A percentile compares a stretch with the other conserved stretches of the same genome.
phyloP scores from a whole-genome alignment of 2,329 filamentous ascomycete genomes.

The Zalaria sp. region DNA sequence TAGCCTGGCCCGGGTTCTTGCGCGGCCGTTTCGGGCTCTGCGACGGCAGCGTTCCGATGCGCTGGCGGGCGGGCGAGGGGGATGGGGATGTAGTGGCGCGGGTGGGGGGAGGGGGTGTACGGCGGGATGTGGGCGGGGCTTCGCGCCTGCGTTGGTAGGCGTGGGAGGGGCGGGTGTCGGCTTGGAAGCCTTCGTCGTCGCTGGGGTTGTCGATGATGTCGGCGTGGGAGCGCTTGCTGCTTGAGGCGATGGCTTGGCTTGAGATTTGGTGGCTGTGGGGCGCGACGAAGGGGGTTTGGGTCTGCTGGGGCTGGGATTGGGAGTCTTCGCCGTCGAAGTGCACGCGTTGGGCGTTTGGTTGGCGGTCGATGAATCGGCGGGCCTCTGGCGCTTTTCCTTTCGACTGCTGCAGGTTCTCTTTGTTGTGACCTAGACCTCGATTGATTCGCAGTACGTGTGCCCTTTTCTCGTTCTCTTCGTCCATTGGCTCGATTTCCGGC shows the following conservation, averaged over 20 bases:
- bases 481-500: background rate
- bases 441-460: too few species aligned
- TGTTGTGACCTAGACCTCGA: conserved; percentile 5
- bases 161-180: conserved; percentile 18
- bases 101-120: too few species aligned
- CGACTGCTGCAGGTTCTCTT: conserved; percentile 18
- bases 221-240: conserved; percentile 13
- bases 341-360: conserved; percentile 22
- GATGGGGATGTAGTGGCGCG: too few species aligned
- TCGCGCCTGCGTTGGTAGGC: conserved; percentile 7
- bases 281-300: conserved; percentile 3
- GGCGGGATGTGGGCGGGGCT: background rate
- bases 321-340: conserved; percentile 21
- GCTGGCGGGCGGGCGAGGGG: too few species aligned
- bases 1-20: conserved; percentile 16
- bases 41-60: background rate
- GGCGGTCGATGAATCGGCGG: conserved; percentile 24
- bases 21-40: conserved; percentile 10
- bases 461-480: background rate
- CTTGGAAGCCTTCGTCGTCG: conserved; percentile 31
- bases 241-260: background rate
- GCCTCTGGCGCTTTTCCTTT: conserved; percentile 4
- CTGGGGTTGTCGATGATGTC: conserved; percentile 19
- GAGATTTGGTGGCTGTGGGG: background rate
- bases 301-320: conserved; percentile 5